Evolutionary conservation across 176 grass and related monocot genomes (phyloP), one percentile per base, ranked within the genome.

Genomic region (Cenchrus purpureus): DNA sequence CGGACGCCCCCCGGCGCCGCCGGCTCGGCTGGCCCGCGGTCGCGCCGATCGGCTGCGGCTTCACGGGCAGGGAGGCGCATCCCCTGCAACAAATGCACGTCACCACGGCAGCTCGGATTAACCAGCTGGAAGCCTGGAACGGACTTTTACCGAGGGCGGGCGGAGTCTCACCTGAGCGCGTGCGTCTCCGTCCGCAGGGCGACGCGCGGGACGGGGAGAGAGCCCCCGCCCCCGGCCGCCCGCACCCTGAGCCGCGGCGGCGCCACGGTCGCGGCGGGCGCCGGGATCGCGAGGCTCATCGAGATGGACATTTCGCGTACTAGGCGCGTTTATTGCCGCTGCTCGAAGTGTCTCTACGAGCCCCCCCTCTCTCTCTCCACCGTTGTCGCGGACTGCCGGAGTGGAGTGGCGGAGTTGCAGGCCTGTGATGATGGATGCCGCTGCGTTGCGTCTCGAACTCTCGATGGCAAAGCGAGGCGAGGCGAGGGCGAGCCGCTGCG

Each of bases 261-360:
- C 62, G 16, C 40, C 14, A 3, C 51, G 51, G 50, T 22, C 65
- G 10, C 56, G 29, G 65, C 15, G 72, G 87, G 19, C 48, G 73
- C 11, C 40, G 80, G 74, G 74, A 90, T n/a, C 68, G 85, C 85
- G 32, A 91, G 76, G 11, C 84, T 75, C 80, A 84, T 65, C 61
- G 89, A 91, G 68, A 91, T 75, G 61, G 89, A 80, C 89, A 91
- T 74, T 16, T 32, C 55, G 20, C 43, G 3, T 0, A 32, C 31
- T 32, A 14, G 66, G 15, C 31, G 3, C 42, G 14, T 22, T 19
- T 28, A 17, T 19, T 13, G 15, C 53, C 11, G 55, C 20, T 4
- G 55, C 7, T 62, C 8, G 8, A 8, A 16, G 74, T 8, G 11
- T 42, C 49, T 62, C 65, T 79, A 14, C 22, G 22, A 25, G 22